These are phyloP conservation scores for Chlorella sp. DNA, from an alignment of 139 green algal species.

Conservation along the genomic window DNA sequence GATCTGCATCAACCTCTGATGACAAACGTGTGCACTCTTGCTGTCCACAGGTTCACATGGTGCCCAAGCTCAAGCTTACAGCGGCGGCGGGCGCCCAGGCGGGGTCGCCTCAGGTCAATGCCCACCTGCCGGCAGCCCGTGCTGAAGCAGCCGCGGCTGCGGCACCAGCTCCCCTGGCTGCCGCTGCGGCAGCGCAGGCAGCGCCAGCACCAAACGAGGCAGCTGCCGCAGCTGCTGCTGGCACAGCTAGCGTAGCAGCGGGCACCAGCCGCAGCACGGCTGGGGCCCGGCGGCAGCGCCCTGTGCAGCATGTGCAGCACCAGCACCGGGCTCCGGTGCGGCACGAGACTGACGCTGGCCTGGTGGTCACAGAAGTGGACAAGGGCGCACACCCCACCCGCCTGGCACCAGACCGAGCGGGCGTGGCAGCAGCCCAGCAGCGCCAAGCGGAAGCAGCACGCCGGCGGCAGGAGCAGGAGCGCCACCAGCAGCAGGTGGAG, in stretches of 20 bases:
- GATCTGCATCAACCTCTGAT: too few species aligned
- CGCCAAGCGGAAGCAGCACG: not conserved
- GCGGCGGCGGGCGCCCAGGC: not conserved
- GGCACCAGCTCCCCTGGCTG: not conserved
- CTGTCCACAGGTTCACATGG: not conserved
- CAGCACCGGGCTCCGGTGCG: not conserved
- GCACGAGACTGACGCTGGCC: not conserved
- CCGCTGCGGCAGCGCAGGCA: not conserved
- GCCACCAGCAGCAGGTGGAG: too few species aligned
- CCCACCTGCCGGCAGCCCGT: not conserved
- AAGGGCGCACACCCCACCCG: not conserved
- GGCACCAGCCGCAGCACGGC: too few species aligned
- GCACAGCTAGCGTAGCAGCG: not conserved
- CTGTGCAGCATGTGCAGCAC: too few species aligned
- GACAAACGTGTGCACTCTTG: too few species aligned
- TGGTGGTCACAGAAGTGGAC: not conserved
- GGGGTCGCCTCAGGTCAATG: not conserved
- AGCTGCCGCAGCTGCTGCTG: not conserved
- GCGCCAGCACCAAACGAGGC: not conserved
- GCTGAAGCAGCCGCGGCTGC: not conserved
- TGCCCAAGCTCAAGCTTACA: not conserved
- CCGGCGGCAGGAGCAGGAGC: not conserved
- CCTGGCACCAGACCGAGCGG: not conserved
- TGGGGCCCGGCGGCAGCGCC: too few species aligned
- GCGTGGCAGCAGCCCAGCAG: slow-evolving; percentile 9